Conservation (phyloP, 2,329 filamentous ascomycete species). For the Phialemoniopsis sp. region DNA sequence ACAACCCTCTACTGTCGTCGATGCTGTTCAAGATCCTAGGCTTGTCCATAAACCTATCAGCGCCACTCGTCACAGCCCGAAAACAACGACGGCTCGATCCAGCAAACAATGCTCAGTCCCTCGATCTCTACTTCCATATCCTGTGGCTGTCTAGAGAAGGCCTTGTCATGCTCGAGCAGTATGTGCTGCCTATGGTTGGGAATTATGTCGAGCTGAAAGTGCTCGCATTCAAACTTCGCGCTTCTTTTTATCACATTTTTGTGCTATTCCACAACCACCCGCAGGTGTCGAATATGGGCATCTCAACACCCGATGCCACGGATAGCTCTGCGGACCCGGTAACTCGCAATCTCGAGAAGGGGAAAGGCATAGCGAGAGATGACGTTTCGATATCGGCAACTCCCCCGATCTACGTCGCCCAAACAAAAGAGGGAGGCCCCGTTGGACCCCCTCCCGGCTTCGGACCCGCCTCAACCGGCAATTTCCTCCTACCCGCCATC, state of each 20-base stretch:
- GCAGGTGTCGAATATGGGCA: constrained; percentile 59
- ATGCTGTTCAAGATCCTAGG: constrained; percentile 91
- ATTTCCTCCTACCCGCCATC: constrained; percentile 73
- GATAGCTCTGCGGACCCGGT: constrained; percentile 24
- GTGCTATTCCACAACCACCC: constrained; percentile 94
- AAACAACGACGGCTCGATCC: constrained; percentile 80
- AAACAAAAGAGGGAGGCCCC: constrained; percentile 53
- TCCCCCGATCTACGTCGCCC: constrained; percentile 13
- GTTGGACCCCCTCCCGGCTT: constrained; percentile 55
- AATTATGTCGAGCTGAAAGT: constrained; percentile 82
- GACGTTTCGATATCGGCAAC: not conserved
- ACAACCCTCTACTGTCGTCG: constrained; percentile 74
- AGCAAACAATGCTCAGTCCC: constrained; percentile 71
- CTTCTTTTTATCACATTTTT: constrained; percentile 95
- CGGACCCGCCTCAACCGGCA: constrained; percentile 46
- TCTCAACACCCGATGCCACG: constrained; percentile 42
- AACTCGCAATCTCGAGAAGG: constrained; percentile 37
- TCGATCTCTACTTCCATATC: constrained; percentile 83
- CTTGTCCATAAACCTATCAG: constrained; percentile 81
- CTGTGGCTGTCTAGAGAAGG: constrained; percentile 95
- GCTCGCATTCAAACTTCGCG: constrained; percentile 83
- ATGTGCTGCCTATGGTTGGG: constrained; percentile 79
- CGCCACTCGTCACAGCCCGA: constrained; percentile 76
- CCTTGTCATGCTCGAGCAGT: constrained; percentile 79
- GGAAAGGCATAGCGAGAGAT: constrained; percentile 42